Evolutionary conservation across 2,329 filamentous ascomycete species (phyloP), one percentile per base, ranked within the genome.

Genomic region (Sclerotinia minor): DNA sequence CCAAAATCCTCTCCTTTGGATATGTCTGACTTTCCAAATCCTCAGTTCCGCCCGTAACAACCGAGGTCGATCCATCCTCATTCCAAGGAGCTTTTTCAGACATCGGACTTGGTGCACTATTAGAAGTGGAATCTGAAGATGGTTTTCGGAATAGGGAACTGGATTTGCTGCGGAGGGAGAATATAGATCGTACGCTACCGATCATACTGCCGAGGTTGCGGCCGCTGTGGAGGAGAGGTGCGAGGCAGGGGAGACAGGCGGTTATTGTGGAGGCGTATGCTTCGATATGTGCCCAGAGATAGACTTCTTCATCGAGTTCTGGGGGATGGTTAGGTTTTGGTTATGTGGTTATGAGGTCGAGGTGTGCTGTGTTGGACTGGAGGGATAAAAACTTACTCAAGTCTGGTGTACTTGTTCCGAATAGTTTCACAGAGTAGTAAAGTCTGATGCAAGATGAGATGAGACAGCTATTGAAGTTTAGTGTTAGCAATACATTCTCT

Each of bases 271-370:
- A 50, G 5, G 64, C 64, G 19, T 49, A 66, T n/a, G 53, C 41
- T 41, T 66, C 64, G 21, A 66, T 50, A 4, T 66, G 64, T n/a
- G 41, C 64, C 64, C 64, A 66, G 17, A 66, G 44, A 32, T 58
- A 49, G n/a, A 49, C 44, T 41, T 66, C 29, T 50, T 66, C 53
- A 24, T 59, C 44, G 29, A 59, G 64, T 41, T 52, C 53, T 59
- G 15, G 5, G 19, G 13, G 19, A 3, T n/a, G 3, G 17, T 66
- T 52, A 66, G 44, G 1, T 29, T 38, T 9, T 24, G 15, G 21
- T 24, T 4, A 35, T 11, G 8, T 50, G 17, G 5, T 19, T 5
- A 47, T 21, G n/a, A n/a, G 11, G 38, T 41, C 13, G 38, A 26
- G 32, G 32, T 19, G n/a, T 35, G 52, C 17, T 1, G 13, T 24